Base-by-base conservation (phyloP, 371 early-diverging fungal species). In the Mortierella sp. region DNA sequence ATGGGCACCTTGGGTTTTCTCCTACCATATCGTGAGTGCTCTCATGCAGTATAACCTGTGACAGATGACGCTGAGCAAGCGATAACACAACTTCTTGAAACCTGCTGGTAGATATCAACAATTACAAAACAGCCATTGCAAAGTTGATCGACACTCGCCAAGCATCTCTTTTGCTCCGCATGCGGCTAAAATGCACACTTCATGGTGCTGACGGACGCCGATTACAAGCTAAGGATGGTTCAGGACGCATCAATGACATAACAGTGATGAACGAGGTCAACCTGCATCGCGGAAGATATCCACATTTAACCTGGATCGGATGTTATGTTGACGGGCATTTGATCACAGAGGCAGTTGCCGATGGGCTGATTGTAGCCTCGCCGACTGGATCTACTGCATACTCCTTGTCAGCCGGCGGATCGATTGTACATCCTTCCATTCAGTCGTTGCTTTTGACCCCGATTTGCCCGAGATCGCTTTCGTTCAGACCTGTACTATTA, bases 311-410 rank as follows among this genome's bases (percentile, higher is more conserved):
- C 0, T 85, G 91, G 2, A 87, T 97, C 45, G 90, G 94, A 22
- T 93, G 95, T 73, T 93, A 85, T 69, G 93, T 97, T 10, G 92
- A 95, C 78, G 91, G 88, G 28, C 91, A 93, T 32, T 88, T 92
- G 68, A 79, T 97, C 57, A 98, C 97, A 12, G 93, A 95, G 68
- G 96, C 93, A 20, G 94, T 97, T 14, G 96, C 95, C 0, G 84
- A 84, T 78, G 88, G 95, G 2, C 77, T 95, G 26, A 92, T 97
- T 52, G 91, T 97, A 1, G 91, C 94, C 8, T 97, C 99, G 5
- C 97, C 98, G 0, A 97, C 98, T 9, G 98, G 98, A 5, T 96
- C 97, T 5, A 98, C 98, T 0, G 98, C 98, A 0, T 98, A 98
- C 81, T 94, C 95, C 2, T 86, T 97, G 40, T 95, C 96, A 28